These are phyloP conservation scores for Penicillium simplicissimum DNA, from an alignment of 495 filamentous ascomycete species.

Conservation along the genomic window DNA sequence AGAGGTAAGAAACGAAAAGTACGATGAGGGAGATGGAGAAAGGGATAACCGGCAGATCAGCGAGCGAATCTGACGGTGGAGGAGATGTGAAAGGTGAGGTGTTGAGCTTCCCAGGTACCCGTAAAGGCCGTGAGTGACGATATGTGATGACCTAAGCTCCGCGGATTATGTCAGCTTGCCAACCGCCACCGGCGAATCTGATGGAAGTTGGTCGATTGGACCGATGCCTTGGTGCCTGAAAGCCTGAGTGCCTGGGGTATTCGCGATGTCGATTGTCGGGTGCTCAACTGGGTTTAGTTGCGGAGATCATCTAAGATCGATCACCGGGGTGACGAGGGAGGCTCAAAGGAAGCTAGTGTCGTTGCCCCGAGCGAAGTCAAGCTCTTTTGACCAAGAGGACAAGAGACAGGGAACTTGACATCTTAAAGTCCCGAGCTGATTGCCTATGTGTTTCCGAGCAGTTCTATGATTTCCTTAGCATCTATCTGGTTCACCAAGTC, in stretches of 20 bases:
- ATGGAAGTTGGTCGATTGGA: slow-evolving; percentile 45
- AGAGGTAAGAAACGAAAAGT: slow-evolving; percentile 6
- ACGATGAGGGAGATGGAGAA: slow-evolving; percentile 22
- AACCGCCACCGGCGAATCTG: slow-evolving; percentile 40
- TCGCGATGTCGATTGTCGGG: not conserved
- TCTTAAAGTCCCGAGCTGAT: too few species aligned
- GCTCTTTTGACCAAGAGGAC: too few species aligned
- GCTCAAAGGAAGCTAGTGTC: not conserved
- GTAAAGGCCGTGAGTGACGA: slow-evolving; percentile 37
- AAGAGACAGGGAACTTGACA: too few species aligned
- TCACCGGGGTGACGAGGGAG: not conserved
- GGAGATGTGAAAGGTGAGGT: slow-evolving; percentile 23
- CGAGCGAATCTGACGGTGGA: slow-evolving; percentile 21
- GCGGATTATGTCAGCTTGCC: slow-evolving; percentile 24
- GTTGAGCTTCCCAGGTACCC: slow-evolving; percentile 43
- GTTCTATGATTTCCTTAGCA: not conserved
- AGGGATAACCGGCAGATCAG: slow-evolving; percentile 23
- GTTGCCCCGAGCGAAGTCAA: not conserved
- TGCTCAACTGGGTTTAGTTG: slow-evolving; percentile 1
- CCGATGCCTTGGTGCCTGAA: slow-evolving; percentile 26
- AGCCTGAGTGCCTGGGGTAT: not conserved
- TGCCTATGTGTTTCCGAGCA: not conserved
- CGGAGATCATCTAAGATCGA: not conserved
- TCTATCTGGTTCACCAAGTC: too few species aligned
- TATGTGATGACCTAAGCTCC: slow-evolving; percentile 47